These are phyloP conservation scores for Chaetoscypha palmicola DNA, from an alignment of 2,329 filamentous ascomycete genomes.

Conservation along the genomic window DNA sequence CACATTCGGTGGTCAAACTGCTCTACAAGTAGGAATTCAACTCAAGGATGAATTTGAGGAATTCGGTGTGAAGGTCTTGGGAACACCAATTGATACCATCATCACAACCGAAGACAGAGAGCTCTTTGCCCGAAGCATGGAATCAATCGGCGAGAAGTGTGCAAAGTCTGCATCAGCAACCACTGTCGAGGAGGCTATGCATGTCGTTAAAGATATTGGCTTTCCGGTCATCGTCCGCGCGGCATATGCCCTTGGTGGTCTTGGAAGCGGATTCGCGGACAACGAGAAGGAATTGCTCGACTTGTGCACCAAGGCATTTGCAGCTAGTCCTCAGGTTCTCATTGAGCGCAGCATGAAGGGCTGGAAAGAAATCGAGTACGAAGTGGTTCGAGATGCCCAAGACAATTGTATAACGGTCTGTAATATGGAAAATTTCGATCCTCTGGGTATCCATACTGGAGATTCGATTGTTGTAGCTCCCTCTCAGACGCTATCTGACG, in stretches of 20 bases:
- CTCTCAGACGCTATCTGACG: constrained; percentile 91
- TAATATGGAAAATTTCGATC: constrained; percentile 99
- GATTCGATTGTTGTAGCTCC: constrained; percentile 98
- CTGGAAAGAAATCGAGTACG: constrained; percentile 99
- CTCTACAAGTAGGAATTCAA: constrained; percentile 92
- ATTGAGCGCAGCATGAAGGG: constrained; percentile 99
- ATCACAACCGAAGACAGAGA: constrained; percentile 98
- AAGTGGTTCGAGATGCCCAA: constrained; percentile 88
- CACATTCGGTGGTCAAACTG: constrained; percentile 96
- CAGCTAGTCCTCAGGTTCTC: constrained; percentile 88
- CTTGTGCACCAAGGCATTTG: constrained; percentile 90
- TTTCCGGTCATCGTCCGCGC: constrained; percentile 97
- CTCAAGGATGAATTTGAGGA: constrained; percentile 94
- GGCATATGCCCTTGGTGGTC: constrained; percentile 88
- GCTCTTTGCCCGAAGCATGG: constrained; percentile 96
- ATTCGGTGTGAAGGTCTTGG: constrained; percentile 88
- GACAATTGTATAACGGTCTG: constrained; percentile 99
- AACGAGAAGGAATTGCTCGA: constrained; percentile 75
- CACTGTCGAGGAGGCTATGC: constrained; percentile 79
- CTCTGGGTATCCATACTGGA: constrained; percentile 93
- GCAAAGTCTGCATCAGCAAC: constrained; percentile 93
- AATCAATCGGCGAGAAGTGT: constrained; percentile 95
- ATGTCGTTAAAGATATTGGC: constrained; percentile 82
- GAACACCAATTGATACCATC: constrained; percentile 95
- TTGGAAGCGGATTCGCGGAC: constrained; percentile 92